phyloP scores from a whole-genome alignment of 2,329 filamentous ascomycete genomes.

The Juglanconis oblonga region DNA sequence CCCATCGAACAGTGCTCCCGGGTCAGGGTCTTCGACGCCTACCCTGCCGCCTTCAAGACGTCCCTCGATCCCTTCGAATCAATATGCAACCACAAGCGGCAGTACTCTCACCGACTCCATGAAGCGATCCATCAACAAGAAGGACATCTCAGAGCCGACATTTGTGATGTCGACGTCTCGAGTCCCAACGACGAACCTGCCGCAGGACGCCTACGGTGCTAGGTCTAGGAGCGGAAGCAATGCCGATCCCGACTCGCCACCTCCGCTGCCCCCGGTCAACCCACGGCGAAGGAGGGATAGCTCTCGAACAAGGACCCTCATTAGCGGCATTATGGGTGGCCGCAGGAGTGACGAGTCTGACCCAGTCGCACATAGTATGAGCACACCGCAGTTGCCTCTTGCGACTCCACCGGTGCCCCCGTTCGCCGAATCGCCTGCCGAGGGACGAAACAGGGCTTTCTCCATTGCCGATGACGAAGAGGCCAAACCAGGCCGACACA shows the following conservation, averaged over 20 bases:
- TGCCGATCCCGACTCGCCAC: slow-evolving; percentile 29
- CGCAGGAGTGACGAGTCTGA: slow-evolving; percentile 33
- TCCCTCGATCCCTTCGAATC: slow-evolving; percentile 30
- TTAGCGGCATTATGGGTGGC: slow-evolving; percentile 32
- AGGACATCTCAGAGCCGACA: slow-evolving; percentile 50
- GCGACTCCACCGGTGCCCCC: slow-evolving; percentile 14
- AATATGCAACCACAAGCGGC: slow-evolving; percentile 24
- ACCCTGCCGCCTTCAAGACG: slow-evolving; percentile 31
- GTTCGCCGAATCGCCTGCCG: slow-evolving; percentile 14
- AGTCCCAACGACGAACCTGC: slow-evolving; percentile 40
- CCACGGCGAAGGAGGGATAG: slow-evolving; percentile 46
- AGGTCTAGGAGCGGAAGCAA: slow-evolving; percentile 36
- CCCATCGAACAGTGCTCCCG: slow-evolving; percentile 25
- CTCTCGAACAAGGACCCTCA: slow-evolving; percentile 36
- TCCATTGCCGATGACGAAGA: slow-evolving; percentile 39
- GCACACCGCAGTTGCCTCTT: slow-evolving; percentile 30
- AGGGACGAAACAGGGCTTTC: slow-evolving; percentile 26
- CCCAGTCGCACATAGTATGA: slow-evolving; percentile 26
- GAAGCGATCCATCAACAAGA: slow-evolving; percentile 41
- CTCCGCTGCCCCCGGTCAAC: slow-evolving; percentile 58
- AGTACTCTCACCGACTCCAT: slow-evolving; percentile 35
- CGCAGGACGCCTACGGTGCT: slow-evolving; percentile 25
- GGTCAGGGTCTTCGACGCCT: slow-evolving; percentile 30
- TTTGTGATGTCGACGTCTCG: slow-evolving; percentile 46
- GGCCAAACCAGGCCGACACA: slow-evolving; percentile 33